These are phyloP conservation scores for Gillenia trifoliata DNA, from an alignment of 306 rosid species.

Conservation along the genomic window DNA sequence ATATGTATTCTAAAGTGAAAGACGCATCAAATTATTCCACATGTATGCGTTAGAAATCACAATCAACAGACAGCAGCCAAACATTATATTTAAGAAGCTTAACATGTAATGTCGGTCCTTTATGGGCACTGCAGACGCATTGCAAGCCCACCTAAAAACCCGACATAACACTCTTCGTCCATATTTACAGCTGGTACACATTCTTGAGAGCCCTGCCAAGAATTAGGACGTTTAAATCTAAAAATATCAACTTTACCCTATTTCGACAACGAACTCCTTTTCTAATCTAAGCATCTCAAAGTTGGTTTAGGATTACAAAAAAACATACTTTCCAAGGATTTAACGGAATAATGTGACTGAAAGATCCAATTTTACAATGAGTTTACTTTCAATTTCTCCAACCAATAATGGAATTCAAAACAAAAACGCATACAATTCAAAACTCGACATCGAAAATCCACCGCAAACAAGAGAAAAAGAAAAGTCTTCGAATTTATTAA, in stretches of 20 bases:
- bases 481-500: not conserved
- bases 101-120: constrained; percentile 29
- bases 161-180: constrained; percentile 32
- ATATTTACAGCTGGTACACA: constrained; percentile 42
- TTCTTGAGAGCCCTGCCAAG: constrained; percentile 30
- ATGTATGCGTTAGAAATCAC: not conserved
- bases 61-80: not conserved
- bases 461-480: not conserved
- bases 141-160: constrained; percentile 30
- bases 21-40: not conserved
- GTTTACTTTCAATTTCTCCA: not conserved
- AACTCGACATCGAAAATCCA: not conserved
- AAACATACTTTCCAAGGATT: not conserved
- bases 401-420: not conserved
- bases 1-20: not conserved
- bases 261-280: not conserved
- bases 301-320: not conserved
- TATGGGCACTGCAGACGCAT: constrained; percentile 16
- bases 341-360: not conserved
- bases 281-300: not conserved
- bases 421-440: not conserved
- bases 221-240: constrained; percentile 29
- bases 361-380: not conserved
- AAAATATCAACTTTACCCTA: not conserved
- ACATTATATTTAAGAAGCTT: not conserved